These are phyloP conservation scores for Monosporozyma solicola DNA, from an alignment of 805 yeast species.

Conservation along the genomic window DNA sequence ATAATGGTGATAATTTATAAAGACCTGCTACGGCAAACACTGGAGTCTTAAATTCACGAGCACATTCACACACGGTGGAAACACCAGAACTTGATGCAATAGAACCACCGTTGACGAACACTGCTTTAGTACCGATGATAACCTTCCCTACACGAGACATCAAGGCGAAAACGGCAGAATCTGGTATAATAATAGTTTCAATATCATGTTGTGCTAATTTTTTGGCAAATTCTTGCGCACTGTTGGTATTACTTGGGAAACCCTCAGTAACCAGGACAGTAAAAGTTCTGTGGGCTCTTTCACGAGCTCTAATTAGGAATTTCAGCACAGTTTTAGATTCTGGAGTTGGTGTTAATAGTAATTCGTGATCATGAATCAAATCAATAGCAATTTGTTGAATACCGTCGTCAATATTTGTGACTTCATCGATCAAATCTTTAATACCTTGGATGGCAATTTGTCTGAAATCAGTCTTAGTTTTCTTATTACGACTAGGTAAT, in stretches of 20 bases:
- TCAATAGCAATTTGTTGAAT: slow-evolving; percentile 87
- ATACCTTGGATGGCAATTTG: slow-evolving; percentile 87
- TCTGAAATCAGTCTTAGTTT: slow-evolving; percentile 51
- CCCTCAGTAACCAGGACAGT: slow-evolving; percentile 88
- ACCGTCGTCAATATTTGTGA: slow-evolving; percentile 80
- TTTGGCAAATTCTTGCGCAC: slow-evolving; percentile 72
- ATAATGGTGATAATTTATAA: slow-evolving; percentile 84
- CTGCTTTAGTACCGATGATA: slow-evolving; percentile 83
- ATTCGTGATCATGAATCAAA: slow-evolving; percentile 86
- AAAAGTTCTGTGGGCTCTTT: slow-evolving; percentile 67
- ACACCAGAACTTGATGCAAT: slow-evolving; percentile 83
- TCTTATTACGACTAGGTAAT: slow-evolving; percentile 4
- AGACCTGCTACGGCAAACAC: slow-evolving; percentile 93
- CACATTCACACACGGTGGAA: slow-evolving; percentile 89
- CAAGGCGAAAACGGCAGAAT: slow-evolving; percentile 84
- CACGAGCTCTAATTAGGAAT: slow-evolving; percentile 76
- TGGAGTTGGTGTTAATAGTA: slow-evolving; percentile 84
- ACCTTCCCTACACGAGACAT: slow-evolving; percentile 98
- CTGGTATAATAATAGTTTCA: slow-evolving; percentile 87
- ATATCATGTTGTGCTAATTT: slow-evolving; percentile 76
- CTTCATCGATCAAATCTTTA: slow-evolving; percentile 85
- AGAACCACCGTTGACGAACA: slow-evolving; percentile 94
- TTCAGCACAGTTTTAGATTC: slow-evolving; percentile 82
- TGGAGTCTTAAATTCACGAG: slow-evolving; percentile 91
- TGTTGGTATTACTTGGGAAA: slow-evolving; percentile 77